Percentiles rank a stretch among this genome's conserved stretches.
phyloP scores from a whole-genome alignment of 371 early-diverging fungal species.

The Mucor piriformis region DNA sequence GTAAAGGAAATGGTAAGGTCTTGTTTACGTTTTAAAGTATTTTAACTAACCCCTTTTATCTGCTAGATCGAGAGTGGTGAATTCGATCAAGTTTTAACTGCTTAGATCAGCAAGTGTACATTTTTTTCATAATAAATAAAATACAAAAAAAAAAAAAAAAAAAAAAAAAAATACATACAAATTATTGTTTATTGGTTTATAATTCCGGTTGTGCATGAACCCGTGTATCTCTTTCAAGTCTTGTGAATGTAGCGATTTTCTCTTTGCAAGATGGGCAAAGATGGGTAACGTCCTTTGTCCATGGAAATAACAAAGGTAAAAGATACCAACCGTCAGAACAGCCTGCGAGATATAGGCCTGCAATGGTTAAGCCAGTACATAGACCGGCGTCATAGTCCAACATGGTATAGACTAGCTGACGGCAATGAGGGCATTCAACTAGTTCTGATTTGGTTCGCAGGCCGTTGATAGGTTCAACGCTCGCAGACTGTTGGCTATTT shows the following conservation, averaged over 20 bases:
- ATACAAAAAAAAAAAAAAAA: background rate
- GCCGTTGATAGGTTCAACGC: background rate
- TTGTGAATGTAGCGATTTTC: conserved; percentile 23
- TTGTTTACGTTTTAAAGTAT: background rate
- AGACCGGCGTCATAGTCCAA: conserved; percentile 20
- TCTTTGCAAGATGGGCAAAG: conserved; percentile 23
- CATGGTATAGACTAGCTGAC: conserved; percentile 13
- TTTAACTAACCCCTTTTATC: background rate
- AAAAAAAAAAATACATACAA: background rate
- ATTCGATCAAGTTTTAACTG: conserved; percentile 50
- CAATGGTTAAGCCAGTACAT: conserved; percentile 23
- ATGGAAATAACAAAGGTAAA: conserved; percentile 23
- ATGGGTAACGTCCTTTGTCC: conserved; percentile 22
- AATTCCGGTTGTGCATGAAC: conserved; percentile 15
- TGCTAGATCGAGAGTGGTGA: conserved; percentile 48
- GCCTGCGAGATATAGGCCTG: conserved; percentile 14
- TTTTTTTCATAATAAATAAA: no score
- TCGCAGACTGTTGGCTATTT: background rate
- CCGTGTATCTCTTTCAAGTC: conserved; percentile 23
- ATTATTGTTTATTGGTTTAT: no score
- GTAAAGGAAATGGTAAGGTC: conserved; percentile 80
- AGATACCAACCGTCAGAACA: conserved; percentile 16
- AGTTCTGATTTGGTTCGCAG: conserved; percentile 12
- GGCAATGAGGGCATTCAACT: conserved; percentile 25
- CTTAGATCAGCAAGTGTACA: conserved; percentile 30